Percentiles rank a stretch among this genome's conserved stretches.
Evolutionary conservation across 306 rosid species (phyloP).

Genomic region (Gillenia trifoliata): DNA sequence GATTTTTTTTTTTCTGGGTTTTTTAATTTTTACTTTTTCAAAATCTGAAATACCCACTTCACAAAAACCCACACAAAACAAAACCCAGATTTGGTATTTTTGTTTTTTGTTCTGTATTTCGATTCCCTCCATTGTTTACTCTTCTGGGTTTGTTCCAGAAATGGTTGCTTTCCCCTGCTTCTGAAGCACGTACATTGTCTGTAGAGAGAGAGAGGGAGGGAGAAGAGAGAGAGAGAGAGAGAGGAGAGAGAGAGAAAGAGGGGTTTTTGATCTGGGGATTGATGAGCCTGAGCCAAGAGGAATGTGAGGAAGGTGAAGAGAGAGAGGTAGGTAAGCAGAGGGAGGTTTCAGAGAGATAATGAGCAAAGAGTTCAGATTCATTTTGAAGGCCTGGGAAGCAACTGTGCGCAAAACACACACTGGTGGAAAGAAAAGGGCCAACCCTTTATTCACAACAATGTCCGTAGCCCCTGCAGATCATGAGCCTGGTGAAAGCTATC

Average conservation of each 20-base stretch:
- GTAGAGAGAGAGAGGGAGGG: background rate
- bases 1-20: background rate
- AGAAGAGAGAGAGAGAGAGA: background rate
- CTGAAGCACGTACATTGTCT: conserved; percentile 10
- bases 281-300: conserved; percentile 13
- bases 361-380: conserved; percentile 64
- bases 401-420: conserved; percentile 58
- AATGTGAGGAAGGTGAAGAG: conserved; percentile 34
- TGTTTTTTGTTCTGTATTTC: conserved; percentile 14
- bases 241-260: background rate
- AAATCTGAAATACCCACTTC: conserved; percentile 38
- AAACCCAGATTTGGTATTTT: conserved; percentile 15
- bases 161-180: conserved; percentile 16
- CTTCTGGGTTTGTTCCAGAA: conserved; percentile 30
- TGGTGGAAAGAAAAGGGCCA: conserved; percentile 55
- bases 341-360: conserved; percentile 38
- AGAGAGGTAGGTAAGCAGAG: background rate
- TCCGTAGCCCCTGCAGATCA: conserved; percentile 84
- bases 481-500: conserved; percentile 43
- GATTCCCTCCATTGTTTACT: conserved; percentile 17
- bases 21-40: conserved; percentile 2
- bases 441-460: conserved; percentile 61
- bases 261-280: conserved; percentile 20
- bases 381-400: conserved; percentile 59
- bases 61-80: conserved; percentile 16